Conservation (phyloP, 1,284 basidiomycete genomes). For the Pseudozyma sp. region DNA sequence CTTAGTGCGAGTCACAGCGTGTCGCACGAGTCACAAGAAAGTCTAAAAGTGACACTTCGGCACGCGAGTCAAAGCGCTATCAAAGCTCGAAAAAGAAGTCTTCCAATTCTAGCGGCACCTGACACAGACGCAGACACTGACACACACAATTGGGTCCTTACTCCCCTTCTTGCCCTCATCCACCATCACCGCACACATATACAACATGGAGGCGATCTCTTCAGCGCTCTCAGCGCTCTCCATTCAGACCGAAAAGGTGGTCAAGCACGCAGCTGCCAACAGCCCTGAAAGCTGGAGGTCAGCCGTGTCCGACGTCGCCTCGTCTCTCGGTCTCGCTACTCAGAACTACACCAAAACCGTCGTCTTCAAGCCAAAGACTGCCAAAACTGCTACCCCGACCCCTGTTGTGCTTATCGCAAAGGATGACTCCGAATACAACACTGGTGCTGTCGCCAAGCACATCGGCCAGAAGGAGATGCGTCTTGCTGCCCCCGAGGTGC, state of each 20-base stretch:
- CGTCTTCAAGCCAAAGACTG: constrained; percentile 90
- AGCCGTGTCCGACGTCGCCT: constrained; percentile 47
- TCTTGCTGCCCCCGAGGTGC: constrained; percentile 86
- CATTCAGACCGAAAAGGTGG: constrained; percentile 49
- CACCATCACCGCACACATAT: not conserved
- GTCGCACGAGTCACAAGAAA: constrained; percentile 28
- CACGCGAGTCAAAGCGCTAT: constrained; percentile 20
- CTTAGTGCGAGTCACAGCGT: not conserved
- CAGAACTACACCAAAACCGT: constrained; percentile 75
- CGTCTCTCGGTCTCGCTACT: constrained; percentile 32
- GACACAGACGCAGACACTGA: not conserved
- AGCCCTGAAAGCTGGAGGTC: constrained; percentile 55
- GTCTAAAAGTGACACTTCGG: constrained; percentile 36
- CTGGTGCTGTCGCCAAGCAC: constrained; percentile 79
- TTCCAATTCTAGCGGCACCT: not conserved
- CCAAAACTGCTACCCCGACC: constrained; percentile 84
- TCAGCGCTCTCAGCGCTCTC: constrained; percentile 56
- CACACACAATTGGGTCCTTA: not conserved
- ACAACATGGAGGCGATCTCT: constrained; percentile 49
- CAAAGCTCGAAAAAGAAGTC: not conserved
- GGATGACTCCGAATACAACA: constrained; percentile 80
- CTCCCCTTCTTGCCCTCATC: not conserved
- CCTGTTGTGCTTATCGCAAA: constrained; percentile 88
- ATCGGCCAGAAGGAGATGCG: constrained; percentile 89
- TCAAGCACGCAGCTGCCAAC: constrained; percentile 57